Percentiles rank a stretch among this genome's conserved stretches.
Conservation (phyloP, 2,329 filamentous ascomycete species). For the Pseudogymnoascus sp. region DNA sequence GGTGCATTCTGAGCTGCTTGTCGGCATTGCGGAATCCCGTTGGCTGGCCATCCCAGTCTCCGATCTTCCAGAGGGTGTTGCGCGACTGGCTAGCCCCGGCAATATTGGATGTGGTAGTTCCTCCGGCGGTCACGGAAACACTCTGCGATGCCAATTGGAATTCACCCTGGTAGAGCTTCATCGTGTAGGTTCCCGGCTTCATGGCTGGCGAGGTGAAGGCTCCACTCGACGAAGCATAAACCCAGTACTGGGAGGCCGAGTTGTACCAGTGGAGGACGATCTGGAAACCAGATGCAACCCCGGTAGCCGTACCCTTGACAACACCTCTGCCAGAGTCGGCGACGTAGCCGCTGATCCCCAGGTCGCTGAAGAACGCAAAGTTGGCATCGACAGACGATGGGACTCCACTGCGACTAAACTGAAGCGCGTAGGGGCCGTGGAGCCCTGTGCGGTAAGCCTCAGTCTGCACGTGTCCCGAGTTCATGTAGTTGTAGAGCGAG, state of each 20-base stretch:
- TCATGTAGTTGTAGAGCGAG: constrained; percentile 54
- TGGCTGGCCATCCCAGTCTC: constrained; percentile 57
- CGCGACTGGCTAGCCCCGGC: constrained; percentile 40
- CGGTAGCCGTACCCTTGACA: constrained; percentile 53
- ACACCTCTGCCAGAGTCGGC: constrained; percentile 47
- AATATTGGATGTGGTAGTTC: constrained; percentile 42
- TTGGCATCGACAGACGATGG: constrained; percentile 39
- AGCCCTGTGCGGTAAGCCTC: constrained; percentile 55
- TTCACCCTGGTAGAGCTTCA: constrained; percentile 56
- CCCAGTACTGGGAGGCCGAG: constrained; percentile 56
- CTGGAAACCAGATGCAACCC: constrained; percentile 44
- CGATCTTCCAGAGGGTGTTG: constrained; percentile 54
- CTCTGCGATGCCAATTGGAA: constrained; percentile 44
- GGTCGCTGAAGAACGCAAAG: constrained; percentile 50
- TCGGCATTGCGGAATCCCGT: constrained; percentile 59
- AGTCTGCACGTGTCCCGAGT: constrained; percentile 56
- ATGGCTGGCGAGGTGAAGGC: constrained; percentile 57
- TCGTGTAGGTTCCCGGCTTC: constrained; percentile 62
- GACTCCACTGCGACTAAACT: constrained; percentile 51
- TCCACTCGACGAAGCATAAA: constrained; percentile 45
- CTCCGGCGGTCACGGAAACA: constrained; percentile 44
- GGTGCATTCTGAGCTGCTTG: constrained; percentile 62
- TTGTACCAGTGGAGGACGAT: constrained; percentile 62
- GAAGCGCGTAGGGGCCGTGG: constrained; percentile 57
- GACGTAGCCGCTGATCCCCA: constrained; percentile 52